Conservation (phyloP, 2,329 filamentous ascomycete genomes). For the Fonsecaea multimorphosa region DNA sequence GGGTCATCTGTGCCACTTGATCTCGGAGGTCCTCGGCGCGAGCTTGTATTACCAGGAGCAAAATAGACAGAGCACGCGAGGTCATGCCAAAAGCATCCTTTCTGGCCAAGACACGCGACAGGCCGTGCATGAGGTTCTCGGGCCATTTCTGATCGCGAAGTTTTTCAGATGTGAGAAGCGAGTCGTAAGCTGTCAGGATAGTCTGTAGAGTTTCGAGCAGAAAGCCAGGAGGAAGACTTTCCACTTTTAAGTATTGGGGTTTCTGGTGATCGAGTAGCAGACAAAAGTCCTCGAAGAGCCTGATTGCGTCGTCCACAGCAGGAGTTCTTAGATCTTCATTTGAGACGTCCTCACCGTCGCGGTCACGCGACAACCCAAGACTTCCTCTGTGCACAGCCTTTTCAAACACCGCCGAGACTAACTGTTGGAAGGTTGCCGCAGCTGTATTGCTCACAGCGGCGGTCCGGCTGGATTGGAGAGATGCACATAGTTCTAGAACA, state of each 20-base stretch:
- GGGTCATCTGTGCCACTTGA: slow-evolving; percentile 83
- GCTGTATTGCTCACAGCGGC: slow-evolving; percentile 94
- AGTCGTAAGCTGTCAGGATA: slow-evolving; percentile 82
- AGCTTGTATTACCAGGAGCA: slow-evolving; percentile 24
- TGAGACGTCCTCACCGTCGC: slow-evolving; percentile 27
- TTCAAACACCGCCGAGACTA: slow-evolving; percentile 91
- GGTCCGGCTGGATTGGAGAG: slow-evolving; percentile 89
- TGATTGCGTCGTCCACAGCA: slow-evolving; percentile 51
- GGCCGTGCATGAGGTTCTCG: slow-evolving; percentile 54
- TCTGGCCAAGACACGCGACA: slow-evolving; percentile 29
- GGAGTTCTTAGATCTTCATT: slow-evolving; percentile 28
- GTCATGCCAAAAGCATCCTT: slow-evolving; percentile 33
- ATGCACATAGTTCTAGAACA: slow-evolving; percentile 87
- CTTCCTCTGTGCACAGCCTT: slow-evolving; percentile 62
- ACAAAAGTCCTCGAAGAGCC: slow-evolving; percentile 84
- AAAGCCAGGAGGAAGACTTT: slow-evolving; percentile 78
- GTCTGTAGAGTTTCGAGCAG: slow-evolving; percentile 92
- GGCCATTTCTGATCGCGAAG: slow-evolving; percentile 83
- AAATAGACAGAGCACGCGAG: slow-evolving; percentile 31
- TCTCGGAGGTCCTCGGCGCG: slow-evolving; percentile 22
- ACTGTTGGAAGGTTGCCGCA: slow-evolving; percentile 92
- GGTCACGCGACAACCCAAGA: slow-evolving; percentile 5
- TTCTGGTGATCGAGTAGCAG: slow-evolving; percentile 83
- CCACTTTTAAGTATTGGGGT: slow-evolving; percentile 80
- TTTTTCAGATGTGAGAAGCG: slow-evolving; percentile 75